Evolutionary conservation across 805 yeast species (phyloP).

Genomic region (Saturnispora gosingensis): DNA sequence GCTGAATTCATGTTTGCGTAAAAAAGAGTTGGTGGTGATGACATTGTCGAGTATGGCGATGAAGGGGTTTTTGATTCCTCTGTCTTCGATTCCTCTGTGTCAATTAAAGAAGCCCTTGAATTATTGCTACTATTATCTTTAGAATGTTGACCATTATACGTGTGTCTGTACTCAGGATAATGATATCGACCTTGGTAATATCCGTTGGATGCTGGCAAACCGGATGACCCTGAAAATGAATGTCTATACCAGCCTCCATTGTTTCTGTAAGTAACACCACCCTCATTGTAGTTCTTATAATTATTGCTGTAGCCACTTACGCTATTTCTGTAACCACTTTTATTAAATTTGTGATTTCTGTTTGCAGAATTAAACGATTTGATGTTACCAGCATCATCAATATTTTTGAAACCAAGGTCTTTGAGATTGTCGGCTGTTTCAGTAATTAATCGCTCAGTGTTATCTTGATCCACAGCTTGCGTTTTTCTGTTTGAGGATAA

Average conservation of each 20-base stretch:
- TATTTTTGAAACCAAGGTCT: neutral
- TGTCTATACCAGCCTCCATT: constrained; percentile 2
- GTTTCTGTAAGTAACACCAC: neutral
- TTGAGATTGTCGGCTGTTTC: neutral
- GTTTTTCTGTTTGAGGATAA: neutral
- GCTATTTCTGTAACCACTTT: neutral
- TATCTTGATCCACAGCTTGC: neutral
- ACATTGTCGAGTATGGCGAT: neutral
- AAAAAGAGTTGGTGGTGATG: neutral
- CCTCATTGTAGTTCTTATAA: neutral
- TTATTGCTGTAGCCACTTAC: neutral
- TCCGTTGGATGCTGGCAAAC: neutral
- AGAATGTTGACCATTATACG: neutral
- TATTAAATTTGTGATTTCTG: neutral
- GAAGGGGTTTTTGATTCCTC: neutral
- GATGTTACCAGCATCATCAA: neutral
- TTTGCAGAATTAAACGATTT: neutral
- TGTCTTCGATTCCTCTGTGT: neutral
- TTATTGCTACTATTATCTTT: neutral
- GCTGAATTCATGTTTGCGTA: neutral
- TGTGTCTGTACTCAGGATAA: neutral
- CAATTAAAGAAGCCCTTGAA: neutral
- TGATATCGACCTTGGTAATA: neutral
- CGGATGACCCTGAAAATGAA: constrained; percentile 3
- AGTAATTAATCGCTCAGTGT: neutral